phyloP scores from a whole-genome alignment of 148 eudicot genomes.

The Tetragonia tetragonoides region DNA sequence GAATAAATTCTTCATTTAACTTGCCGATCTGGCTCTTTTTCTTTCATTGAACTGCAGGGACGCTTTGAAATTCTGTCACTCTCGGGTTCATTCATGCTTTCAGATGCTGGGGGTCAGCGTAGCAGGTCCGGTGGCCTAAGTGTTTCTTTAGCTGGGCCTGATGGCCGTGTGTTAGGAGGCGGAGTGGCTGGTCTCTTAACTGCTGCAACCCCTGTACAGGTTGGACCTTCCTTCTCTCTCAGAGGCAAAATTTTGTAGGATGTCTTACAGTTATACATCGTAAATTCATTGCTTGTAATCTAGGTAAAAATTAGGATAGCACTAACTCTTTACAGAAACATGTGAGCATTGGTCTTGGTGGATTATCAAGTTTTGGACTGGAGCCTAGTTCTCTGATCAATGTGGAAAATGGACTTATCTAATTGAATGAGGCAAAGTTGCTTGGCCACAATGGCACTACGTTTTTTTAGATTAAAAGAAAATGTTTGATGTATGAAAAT shows the following conservation, averaged over 20 bases:
- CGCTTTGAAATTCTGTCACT: conserved; percentile 83
- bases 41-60: conserved; percentile 51
- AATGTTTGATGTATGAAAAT: too few species aligned
- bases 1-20: not conserved
- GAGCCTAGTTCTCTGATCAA: not conserved
- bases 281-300: not conserved
- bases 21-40: not conserved
- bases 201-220: conserved; percentile 92
- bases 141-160: conserved; percentile 74
- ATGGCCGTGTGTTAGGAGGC: conserved; percentile 87
- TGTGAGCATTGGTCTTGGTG: not conserved
- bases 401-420: not conserved
- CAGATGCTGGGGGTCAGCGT: conserved; percentile 65
- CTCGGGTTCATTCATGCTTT: conserved; percentile 73
- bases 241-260: not conserved
- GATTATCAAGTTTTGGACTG: not conserved
- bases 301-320: not conserved
- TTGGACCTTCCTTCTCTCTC: conserved; percentile 23
- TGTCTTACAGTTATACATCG: not conserved
- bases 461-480: too few species aligned
- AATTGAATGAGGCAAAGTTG: not conserved
- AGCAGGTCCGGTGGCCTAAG: conserved; percentile 80
- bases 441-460: not conserved
- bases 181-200: conserved; percentile 77
- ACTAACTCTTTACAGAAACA: not conserved